These are phyloP conservation scores for Arthrobotrys iridis DNA, from an alignment of 2,329 filamentous ascomycete genomes.

Conservation along the genomic window DNA sequence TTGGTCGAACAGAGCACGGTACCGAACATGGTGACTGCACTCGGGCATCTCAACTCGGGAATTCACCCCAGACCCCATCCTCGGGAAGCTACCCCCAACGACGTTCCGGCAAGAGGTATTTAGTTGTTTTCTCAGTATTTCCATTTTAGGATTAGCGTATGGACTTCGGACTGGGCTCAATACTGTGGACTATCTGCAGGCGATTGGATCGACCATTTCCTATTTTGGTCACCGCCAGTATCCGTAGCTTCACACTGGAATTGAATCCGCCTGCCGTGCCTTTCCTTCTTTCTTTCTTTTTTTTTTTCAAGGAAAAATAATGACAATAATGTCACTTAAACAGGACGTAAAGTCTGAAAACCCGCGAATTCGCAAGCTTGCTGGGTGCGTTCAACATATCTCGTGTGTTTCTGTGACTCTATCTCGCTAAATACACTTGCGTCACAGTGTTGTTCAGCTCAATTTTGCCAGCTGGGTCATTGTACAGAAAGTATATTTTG, in stretches of 20 bases:
- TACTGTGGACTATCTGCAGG: conserved; percentile 26
- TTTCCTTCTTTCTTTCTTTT: too few species aligned
- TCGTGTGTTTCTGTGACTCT: neutral
- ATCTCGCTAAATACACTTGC: conserved; percentile 27
- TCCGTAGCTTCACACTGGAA: conserved; percentile 6
- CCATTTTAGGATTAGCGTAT: conserved; percentile 31
- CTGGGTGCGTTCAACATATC: neutral
- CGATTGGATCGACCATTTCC: conserved; percentile 21
- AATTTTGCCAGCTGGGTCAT: conserved; percentile 32
- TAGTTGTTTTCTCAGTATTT: conserved; percentile 31
- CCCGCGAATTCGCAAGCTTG: neutral
- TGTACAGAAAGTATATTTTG: conserved; percentile 16
- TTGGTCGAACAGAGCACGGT: conserved; percentile 1
- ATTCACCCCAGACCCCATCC: neutral
- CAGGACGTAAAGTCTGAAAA: conserved; percentile 4
- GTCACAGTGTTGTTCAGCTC: conserved; percentile 27
- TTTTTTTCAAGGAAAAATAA: too few species aligned
- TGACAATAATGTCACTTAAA: neutral
- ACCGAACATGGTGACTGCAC: conserved; percentile 17
- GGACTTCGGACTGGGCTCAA: neutral
- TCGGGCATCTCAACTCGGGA: neutral
- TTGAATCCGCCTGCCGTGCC: conserved; percentile 40
- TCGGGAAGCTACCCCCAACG: conserved; percentile 9
- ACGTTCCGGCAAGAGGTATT: conserved; percentile 18
- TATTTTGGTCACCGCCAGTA: conserved; percentile 49